phyloP scores from a whole-genome alignment of 192 early-diverging fungal species.

The Podila clonocystis region DNA sequence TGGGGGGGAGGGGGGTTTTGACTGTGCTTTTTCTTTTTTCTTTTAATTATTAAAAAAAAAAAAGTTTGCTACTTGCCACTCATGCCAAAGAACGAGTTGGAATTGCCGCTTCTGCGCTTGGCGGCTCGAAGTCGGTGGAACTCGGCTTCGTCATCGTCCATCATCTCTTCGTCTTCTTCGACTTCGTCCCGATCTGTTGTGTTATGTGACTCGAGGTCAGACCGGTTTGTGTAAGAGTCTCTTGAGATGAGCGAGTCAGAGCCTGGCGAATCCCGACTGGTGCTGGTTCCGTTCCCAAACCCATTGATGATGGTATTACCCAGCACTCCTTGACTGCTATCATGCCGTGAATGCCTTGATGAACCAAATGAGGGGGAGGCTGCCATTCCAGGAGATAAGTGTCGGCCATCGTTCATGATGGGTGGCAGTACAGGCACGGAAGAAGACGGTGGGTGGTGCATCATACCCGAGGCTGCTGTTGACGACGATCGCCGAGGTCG shows the following conservation, averaged over 20 bases:
- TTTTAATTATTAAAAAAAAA: too few species aligned
- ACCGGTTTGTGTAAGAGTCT: constrained; percentile 16
- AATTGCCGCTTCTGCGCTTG: constrained; percentile 34
- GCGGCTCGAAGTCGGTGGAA: constrained; percentile 17
- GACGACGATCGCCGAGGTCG: constrained; percentile 40
- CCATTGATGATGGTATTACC: not conserved
- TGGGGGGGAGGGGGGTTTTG: too few species aligned
- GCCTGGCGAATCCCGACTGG: constrained; percentile 33
- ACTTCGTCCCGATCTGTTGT: constrained; percentile 13
- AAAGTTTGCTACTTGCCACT: constrained; percentile 20
- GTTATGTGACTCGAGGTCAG: constrained; percentile 18
- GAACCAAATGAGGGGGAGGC: constrained; percentile 23
- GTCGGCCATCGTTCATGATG: constrained; percentile 26
- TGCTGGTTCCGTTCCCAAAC: not conserved
- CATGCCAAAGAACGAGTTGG: constrained; percentile 19
- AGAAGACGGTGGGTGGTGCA: constrained; percentile 2
- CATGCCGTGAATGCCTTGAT: constrained; percentile 29
- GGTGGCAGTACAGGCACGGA: constrained; percentile 35
- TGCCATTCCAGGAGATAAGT: constrained; percentile 30
- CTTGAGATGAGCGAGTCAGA: constrained; percentile 35
- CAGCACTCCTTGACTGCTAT: constrained; percentile 12
- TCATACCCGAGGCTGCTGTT: constrained; percentile 19
- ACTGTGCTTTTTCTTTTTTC: too few species aligned
- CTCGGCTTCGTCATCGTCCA: constrained; percentile 10
- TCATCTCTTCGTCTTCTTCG: constrained; percentile 23